These are phyloP conservation scores for Trichomonas gallinae DNA, from an alignment of 208 protist genomes.

Conservation along the genomic window DNA sequence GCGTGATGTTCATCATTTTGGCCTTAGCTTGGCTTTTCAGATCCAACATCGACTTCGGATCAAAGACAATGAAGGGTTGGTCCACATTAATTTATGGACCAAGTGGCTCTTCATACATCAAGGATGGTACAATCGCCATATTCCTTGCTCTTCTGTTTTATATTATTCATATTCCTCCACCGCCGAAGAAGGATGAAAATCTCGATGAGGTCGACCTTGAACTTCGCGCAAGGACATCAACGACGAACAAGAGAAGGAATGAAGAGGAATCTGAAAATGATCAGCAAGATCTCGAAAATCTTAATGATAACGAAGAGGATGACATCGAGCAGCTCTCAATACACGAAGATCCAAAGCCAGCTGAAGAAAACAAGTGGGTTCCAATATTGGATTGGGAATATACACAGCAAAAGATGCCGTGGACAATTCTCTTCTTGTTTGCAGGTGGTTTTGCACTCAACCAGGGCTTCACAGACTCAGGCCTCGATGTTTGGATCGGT, in stretches of 20 bases:
- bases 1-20: neutral
- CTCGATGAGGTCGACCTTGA: neutral
- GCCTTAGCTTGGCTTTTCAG: neutral
- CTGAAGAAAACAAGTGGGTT: neutral
- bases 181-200: neutral
- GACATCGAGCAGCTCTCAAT: neutral
- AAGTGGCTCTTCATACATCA: neutral
- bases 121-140: neutral
- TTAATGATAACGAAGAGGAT: neutral
- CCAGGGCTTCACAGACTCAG: constrained; percentile 25
- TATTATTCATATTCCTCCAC: neutral
- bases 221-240: neutral
- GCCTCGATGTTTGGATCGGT: neutral
- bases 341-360: neutral
- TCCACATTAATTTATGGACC: neutral
- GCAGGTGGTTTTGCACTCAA: constrained; percentile 35
- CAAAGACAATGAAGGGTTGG: neutral
- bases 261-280: neutral
- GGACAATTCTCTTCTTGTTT: constrained; percentile 30
- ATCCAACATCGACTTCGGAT: neutral
- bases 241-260: neutral
- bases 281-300: neutral
- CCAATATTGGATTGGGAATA: constrained; percentile 18
- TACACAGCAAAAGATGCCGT: constrained; percentile 26
- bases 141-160: neutral